Evolutionary conservation across 2,329 filamentous ascomycete species (phyloP).

Genomic region (Tetracladium maxilliforme): DNA sequence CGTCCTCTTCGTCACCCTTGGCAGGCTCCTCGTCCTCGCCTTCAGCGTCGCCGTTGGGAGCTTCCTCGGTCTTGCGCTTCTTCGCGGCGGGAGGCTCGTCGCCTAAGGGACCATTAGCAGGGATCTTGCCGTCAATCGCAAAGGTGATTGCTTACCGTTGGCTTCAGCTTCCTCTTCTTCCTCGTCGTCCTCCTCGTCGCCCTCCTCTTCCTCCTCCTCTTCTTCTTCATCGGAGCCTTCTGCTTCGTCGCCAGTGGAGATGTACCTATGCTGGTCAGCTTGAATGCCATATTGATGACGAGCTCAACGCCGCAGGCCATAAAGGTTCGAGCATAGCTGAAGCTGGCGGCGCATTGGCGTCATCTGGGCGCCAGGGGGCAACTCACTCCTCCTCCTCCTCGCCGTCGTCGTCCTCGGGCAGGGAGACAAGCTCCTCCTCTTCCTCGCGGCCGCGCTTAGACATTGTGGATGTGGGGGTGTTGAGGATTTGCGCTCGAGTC

Average conservation of each 20-base stretch:
- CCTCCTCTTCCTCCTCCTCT: neutral
- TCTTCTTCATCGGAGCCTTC: neutral
- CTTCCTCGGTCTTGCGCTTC: neutral
- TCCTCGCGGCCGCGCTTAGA: neutral
- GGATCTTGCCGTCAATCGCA: neutral
- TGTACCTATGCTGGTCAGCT: neutral
- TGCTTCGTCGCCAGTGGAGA: neutral
- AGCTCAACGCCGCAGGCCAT: neutral
- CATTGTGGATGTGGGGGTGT: neutral
- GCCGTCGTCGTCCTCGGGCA: neutral
- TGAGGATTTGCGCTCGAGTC: neutral
- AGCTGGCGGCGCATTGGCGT: neutral
- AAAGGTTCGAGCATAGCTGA: neutral
- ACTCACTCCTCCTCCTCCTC: neutral
- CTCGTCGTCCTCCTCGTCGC: neutral
- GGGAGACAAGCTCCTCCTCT: neutral
- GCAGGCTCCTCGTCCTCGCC: neutral
- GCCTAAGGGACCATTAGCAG: neutral
- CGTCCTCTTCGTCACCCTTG: neutral
- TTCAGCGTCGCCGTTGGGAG: neutral
- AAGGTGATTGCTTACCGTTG: neutral
- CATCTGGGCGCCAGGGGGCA: neutral
- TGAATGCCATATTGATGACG: neutral
- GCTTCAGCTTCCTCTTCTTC: constrained; percentile 1
- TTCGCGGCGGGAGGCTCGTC: neutral